A percentile compares a stretch with the other conserved stretches of the same genome.
Conservation (phyloP, 148 eudicot genomes). For the Rhododendron griersonianum region DNA sequence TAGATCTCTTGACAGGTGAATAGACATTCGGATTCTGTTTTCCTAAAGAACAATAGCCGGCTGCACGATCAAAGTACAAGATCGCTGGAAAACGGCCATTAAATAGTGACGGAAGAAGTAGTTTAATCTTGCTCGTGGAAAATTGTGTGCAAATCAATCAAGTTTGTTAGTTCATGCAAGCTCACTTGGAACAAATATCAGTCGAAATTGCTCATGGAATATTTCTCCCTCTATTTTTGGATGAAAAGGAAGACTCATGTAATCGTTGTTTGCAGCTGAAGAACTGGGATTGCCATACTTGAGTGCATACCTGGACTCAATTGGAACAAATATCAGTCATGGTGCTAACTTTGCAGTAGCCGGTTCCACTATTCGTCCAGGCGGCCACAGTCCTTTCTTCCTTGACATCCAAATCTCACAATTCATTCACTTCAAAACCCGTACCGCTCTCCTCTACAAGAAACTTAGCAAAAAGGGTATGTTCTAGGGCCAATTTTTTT, state of each 20-base stretch:
- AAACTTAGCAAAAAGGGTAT: not conserved
- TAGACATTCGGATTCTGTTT: no score
- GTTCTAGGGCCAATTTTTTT: not conserved
- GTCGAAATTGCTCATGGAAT: no score
- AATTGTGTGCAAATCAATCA: no score
- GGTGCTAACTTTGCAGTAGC: constrained; percentile 26
- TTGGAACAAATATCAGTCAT: constrained; percentile 22
- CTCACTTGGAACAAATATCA: no score
- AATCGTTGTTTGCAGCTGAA: constrained; percentile 7
- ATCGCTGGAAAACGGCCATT: no score
- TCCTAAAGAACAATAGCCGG: no score
- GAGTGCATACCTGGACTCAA: constrained; percentile 13
- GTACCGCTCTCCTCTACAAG: constrained; percentile 6
- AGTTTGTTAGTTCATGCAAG: no score
- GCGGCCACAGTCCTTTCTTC: constrained; percentile 7
- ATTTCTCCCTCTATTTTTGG: no score
- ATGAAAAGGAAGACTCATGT: not conserved
- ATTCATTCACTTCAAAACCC: constrained; percentile 21
- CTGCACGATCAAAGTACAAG: no score
- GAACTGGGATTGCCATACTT: constrained; percentile 16
- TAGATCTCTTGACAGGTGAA: no score
- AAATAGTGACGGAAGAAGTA: no score
- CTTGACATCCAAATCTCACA: constrained; percentile 5
- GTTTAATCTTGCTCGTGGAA: no score
- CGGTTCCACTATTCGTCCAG: constrained; percentile 19